These are phyloP conservation scores for Helicocarpus griseus DNA, from an alignment of 2,329 filamentous ascomycete genomes.

Conservation along the genomic window DNA sequence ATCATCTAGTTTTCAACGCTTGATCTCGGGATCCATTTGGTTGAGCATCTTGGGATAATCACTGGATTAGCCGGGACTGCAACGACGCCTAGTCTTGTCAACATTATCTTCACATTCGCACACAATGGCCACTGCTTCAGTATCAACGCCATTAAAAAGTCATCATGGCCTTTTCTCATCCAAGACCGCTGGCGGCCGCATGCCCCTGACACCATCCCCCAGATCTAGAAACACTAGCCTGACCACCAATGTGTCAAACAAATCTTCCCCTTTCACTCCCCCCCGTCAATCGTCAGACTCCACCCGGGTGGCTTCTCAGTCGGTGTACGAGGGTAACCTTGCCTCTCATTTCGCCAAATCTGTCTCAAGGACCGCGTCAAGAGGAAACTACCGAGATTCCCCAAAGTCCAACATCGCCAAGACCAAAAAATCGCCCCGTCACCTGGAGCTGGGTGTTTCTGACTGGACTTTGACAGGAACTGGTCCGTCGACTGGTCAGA, in stretches of 20 bases:
- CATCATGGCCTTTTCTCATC: slow-evolving; percentile 86
- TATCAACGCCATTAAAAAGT: slow-evolving; percentile 91
- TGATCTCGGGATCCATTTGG: slow-evolving; percentile 28
- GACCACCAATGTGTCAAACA: slow-evolving; percentile 38
- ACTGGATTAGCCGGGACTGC: slow-evolving; percentile 21
- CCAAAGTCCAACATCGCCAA: slow-evolving; percentile 70
- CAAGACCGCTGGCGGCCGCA: slow-evolving; percentile 86
- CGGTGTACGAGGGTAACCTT: slow-evolving; percentile 71
- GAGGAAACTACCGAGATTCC: slow-evolving; percentile 66
- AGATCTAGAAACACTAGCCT: slow-evolving; percentile 47
- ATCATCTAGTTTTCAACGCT: neutral
- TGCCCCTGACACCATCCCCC: slow-evolving; percentile 89
- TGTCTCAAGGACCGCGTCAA: slow-evolving; percentile 40
- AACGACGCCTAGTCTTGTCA: slow-evolving; percentile 17
- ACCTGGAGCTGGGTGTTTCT: slow-evolving; percentile 82
- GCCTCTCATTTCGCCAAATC: slow-evolving; percentile 68
- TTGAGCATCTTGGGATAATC: slow-evolving; percentile 28
- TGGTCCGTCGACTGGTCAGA: slow-evolving; percentile 47
- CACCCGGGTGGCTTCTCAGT: slow-evolving; percentile 48
- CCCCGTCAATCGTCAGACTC: slow-evolving; percentile 49
- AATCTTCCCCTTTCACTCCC: slow-evolving; percentile 70
- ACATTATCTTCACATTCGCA: slow-evolving; percentile 17
- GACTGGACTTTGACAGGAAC: slow-evolving; percentile 88
- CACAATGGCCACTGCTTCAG: slow-evolving; percentile 70
- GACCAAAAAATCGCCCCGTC: slow-evolving; percentile 68